phyloP scores from a whole-genome alignment of 2,329 filamentous ascomycete species.

The Lojkania enalia region DNA sequence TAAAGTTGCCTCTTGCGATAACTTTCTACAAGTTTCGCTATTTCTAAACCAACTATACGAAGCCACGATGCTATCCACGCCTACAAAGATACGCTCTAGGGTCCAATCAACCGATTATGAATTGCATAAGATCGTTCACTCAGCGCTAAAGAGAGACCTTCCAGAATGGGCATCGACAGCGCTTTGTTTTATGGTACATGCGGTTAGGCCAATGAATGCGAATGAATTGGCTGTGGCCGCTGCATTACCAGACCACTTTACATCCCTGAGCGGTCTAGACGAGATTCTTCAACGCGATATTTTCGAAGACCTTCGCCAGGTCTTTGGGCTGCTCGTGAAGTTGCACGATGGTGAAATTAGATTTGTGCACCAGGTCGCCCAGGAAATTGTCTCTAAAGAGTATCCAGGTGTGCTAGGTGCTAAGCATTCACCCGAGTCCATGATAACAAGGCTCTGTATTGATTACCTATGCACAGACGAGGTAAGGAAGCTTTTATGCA shows the following conservation, averaged over 20 bases:
- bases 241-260: neutral
- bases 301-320: neutral
- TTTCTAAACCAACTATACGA: neutral
- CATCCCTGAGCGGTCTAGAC: neutral
- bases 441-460: constrained; percentile 1
- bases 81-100: neutral
- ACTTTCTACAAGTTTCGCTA: constrained; percentile 3
- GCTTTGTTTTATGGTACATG: constrained; percentile 1
- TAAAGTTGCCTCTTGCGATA: neutral
- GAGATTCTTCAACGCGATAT: constrained; percentile 2
- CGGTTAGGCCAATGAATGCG: constrained; percentile 1
- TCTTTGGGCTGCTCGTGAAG: neutral
- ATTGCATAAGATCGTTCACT: neutral
- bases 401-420: neutral
- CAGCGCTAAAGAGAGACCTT: neutral
- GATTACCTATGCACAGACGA: constrained; percentile 3
- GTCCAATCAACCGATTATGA: neutral
- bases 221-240: constrained; percentile 3
- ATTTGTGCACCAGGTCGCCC: neutral
- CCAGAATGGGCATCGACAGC: neutral
- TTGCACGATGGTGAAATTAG: constrained; percentile 1
- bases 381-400: neutral
- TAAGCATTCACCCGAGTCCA: neutral
- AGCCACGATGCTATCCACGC: neutral
- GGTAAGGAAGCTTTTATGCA: no score